Conservation (phyloP, 192 early-diverging fungal genomes). For the Coemansia sp. region DNA sequence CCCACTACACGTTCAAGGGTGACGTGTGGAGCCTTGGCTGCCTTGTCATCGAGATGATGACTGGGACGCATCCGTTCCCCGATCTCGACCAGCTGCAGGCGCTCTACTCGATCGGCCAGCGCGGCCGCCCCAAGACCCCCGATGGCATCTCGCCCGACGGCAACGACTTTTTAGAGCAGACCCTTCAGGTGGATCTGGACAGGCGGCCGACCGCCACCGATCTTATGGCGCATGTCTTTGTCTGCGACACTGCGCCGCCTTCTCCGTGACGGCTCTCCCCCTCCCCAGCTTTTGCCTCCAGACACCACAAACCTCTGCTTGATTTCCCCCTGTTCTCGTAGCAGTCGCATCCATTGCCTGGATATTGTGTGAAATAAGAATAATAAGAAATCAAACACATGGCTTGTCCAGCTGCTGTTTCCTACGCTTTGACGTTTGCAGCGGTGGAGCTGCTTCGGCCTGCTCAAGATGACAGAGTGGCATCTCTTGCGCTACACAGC, state of each 20-base stretch:
- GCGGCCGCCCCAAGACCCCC: constrained; percentile 46
- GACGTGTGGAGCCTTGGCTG: constrained; percentile 96
- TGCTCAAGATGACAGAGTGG: too few species aligned
- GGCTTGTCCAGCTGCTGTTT: too few species aligned
- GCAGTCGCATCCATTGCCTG: too few species aligned
- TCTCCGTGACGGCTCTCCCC: constrained; percentile 16
- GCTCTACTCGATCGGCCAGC: constrained; percentile 67
- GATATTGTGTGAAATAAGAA: too few species aligned
- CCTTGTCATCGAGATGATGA: constrained; percentile 98
- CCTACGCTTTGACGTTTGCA: too few species aligned
- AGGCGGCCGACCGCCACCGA: constrained; percentile 54
- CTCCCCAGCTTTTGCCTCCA: not conserved
- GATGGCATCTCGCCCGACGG: constrained; percentile 35
- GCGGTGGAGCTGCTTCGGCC: too few species aligned
- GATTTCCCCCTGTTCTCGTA: too few species aligned
- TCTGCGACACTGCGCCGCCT: constrained; percentile 25
- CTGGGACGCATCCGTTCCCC: constrained; percentile 88
- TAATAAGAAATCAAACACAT: too few species aligned
- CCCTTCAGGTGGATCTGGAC: constrained; percentile 51
- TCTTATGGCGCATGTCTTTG: constrained; percentile 48
- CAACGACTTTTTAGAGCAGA: constrained; percentile 51
- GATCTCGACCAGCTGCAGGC: constrained; percentile 80
- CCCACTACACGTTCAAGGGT: constrained; percentile 87
- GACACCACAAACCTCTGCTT: too few species aligned
- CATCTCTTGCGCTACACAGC: too few species aligned